These are phyloP conservation scores for Anacardium occidentale DNA, from an alignment of 345 rosid species.

Conservation along the genomic window DNA sequence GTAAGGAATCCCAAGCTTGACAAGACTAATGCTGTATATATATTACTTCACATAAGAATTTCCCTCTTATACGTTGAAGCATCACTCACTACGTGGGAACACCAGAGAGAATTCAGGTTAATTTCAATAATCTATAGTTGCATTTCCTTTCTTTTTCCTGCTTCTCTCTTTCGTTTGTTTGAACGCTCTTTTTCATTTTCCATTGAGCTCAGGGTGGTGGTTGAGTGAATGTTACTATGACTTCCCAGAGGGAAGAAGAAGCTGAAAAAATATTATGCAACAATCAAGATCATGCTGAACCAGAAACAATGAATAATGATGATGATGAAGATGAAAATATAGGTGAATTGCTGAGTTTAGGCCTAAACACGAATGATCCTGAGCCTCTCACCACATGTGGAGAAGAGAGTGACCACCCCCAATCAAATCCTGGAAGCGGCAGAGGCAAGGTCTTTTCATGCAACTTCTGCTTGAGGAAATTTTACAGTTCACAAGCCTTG, in stretches of 20 bases:
- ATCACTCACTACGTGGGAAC: conserved; percentile 17
- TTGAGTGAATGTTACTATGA: conserved; percentile 22
- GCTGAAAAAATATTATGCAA: conserved; percentile 16
- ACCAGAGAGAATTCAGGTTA: conserved; percentile 5
- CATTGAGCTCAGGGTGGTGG: too few relatives aligned
- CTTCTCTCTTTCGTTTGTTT: conserved; percentile 8
- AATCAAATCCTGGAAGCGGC: conserved; percentile 8
- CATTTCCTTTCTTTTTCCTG: conserved; percentile 15
- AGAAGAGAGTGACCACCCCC: conserved; percentile 11
- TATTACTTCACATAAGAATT: conserved; percentile 26
- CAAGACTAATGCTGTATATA: conserved; percentile 15
- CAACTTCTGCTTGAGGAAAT: conserved; percentile 49
- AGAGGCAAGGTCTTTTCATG: conserved; percentile 41
- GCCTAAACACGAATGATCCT: conserved; percentile 22
- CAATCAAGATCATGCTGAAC: conserved; percentile 20
- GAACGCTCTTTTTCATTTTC: not conserved
- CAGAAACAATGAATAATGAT: not conserved
- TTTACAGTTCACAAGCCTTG: conserved; percentile 51
- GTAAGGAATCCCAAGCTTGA: conserved; percentile 33
- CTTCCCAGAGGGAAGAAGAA: conserved; percentile 26
- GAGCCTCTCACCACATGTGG: not conserved
- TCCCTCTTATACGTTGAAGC: conserved; percentile 5
- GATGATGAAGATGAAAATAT: conserved; percentile 19
- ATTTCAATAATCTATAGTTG: conserved; percentile 16
- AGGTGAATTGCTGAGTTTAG: conserved; percentile 40